A percentile compares a stretch with the other conserved stretches of the same genome.
phyloP scores from a whole-genome alignment of 768 basidiomycete genomes.

The Tephrocybe rancida region DNA sequence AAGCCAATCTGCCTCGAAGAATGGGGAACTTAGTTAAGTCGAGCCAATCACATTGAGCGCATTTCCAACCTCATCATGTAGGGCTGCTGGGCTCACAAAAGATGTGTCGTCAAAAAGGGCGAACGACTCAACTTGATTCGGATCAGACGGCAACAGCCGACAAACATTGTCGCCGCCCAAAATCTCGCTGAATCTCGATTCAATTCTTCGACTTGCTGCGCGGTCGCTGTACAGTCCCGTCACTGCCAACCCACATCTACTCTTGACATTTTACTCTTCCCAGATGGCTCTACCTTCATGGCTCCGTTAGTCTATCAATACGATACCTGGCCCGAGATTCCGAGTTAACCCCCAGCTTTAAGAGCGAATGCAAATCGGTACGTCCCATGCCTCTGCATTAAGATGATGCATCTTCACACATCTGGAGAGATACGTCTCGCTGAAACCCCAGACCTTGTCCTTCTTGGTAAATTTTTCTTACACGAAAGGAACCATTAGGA shows the following conservation, averaged over 20 bases:
- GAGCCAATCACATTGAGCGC: neutral
- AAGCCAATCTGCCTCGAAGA: neutral
- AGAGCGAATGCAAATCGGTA: neutral
- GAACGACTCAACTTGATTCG: too few relatives aligned
- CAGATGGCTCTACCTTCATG: neutral
- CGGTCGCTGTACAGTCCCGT: too few relatives aligned
- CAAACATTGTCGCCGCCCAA: too few relatives aligned
- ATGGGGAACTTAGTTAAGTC: neutral
- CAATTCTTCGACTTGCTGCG: too few relatives aligned
- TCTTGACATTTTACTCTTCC: neutral
- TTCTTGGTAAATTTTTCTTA: conserved; percentile 44
- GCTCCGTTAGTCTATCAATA: neutral
- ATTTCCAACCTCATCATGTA: neutral
- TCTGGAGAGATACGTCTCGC: conserved; percentile 36
- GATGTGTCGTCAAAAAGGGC: too few relatives aligned
- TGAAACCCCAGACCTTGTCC: conserved; percentile 40
- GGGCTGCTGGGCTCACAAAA: too few relatives aligned
- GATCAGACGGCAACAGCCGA: too few relatives aligned
- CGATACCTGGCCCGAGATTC: neutral
- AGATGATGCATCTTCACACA: conserved; percentile 41
- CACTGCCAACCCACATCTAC: too few relatives aligned
- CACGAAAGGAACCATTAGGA: conserved; percentile 43
- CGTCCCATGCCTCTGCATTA: conserved; percentile 19
- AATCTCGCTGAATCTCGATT: too few relatives aligned
- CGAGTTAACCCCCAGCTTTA: neutral